Evolutionary conservation across 257 asterid species (phyloP).

Genomic region (Fraxinus excelsior): DNA sequence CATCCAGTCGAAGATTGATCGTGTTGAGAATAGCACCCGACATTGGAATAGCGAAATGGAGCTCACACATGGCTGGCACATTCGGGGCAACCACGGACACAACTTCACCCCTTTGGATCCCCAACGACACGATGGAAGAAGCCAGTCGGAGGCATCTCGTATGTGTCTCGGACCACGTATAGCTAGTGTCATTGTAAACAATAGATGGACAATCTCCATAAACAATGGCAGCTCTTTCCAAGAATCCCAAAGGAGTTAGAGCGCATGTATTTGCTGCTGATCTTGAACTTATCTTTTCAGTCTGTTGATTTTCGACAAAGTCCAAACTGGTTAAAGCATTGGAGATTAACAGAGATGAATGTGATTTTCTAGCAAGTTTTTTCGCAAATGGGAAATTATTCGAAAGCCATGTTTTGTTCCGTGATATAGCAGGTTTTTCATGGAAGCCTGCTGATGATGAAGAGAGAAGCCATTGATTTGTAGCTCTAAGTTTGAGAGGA

Average conservation of each 20-base stretch:
- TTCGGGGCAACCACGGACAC: slow-evolving; percentile 67
- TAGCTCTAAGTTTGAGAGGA: slow-evolving; percentile 16
- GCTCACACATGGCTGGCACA: slow-evolving; percentile 67
- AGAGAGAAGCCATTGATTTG: slow-evolving; percentile 11
- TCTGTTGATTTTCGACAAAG: neutral
- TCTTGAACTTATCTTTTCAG: neutral
- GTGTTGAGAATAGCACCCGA: slow-evolving; percentile 54
- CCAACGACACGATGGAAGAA: slow-evolving; percentile 44
- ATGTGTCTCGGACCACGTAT: slow-evolving; percentile 53
- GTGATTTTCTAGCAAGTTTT: neutral
- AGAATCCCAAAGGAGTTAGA: slow-evolving; percentile 41
- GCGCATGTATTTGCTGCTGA: slow-evolving; percentile 38
- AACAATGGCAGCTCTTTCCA: slow-evolving; percentile 49
- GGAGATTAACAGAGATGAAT: slow-evolving; percentile 18
- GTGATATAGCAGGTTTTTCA: slow-evolving; percentile 4
- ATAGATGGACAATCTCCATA: slow-evolving; percentile 47
- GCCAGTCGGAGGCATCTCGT: slow-evolving; percentile 51
- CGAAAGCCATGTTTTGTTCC: slow-evolving; percentile 1
- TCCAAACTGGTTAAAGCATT: slow-evolving; percentile 5
- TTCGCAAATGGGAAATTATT: neutral
- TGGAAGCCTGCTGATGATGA: slow-evolving; percentile 9
- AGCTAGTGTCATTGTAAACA: slow-evolving; percentile 34
- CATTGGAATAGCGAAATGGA: slow-evolving; percentile 71
- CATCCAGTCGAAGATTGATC: slow-evolving; percentile 57
- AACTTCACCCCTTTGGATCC: slow-evolving; percentile 42